A percentile compares a stretch with the other conserved stretches of the same genome.
These are phyloP conservation scores for Luzula sylvatica DNA, from an alignment of 176 grass and related monocot genomes.

Conservation along the genomic window DNA sequence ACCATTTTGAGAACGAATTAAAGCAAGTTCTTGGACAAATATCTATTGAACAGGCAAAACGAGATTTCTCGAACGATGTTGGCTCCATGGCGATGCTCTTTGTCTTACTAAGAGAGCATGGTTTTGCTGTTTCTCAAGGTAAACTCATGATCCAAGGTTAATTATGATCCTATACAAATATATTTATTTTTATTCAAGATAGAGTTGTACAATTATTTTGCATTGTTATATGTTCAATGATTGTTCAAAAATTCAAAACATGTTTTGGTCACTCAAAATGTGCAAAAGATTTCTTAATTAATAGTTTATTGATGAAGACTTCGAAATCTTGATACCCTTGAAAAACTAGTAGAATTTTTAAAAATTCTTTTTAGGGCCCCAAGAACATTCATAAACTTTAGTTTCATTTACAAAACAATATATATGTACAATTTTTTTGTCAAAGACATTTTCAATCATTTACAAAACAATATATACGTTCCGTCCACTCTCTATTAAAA, in stretches of 20 bases:
- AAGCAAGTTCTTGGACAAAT: conserved; percentile 12
- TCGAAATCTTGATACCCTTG: no score
- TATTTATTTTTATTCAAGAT: background rate
- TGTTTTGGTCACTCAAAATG: no score
- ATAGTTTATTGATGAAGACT: no score
- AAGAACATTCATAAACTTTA: no score
- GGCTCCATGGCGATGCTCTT: conserved; percentile 24
- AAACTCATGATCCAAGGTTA: background rate
- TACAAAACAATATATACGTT: background rate
- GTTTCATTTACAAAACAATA: no score
- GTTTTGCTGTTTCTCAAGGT: conserved; percentile 28
- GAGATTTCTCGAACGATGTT: conserved; percentile 5
- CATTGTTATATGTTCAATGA: no score
- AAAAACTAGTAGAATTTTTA: no score
- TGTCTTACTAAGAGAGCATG: conserved; percentile 27
- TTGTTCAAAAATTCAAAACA: no score
- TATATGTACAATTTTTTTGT: background rate
- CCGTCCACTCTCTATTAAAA: background rate
- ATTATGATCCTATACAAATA: background rate
- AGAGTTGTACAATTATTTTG: background rate
- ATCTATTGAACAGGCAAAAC: background rate
- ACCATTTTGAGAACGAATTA: conserved; percentile 40
- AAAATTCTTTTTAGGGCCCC: no score
- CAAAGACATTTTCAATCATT: background rate
- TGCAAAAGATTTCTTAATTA: no score